Conservation (phyloP, 441 rosid genomes). For the Biscutella laevigata region DNA sequence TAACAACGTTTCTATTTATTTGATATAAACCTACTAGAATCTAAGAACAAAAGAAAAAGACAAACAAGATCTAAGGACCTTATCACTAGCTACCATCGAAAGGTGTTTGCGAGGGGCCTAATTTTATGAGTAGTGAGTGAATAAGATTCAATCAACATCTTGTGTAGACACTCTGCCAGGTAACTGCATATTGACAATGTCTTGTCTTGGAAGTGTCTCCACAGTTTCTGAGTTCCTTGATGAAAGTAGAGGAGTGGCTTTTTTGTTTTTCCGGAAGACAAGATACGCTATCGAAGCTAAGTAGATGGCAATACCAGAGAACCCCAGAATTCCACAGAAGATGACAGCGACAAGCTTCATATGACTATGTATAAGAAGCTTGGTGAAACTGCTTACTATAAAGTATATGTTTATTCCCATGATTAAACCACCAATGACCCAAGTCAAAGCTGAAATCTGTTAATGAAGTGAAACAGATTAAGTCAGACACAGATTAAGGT, state of each 20-base stretch:
- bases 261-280: constrained; percentile 53
- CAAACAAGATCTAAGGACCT: background rate
- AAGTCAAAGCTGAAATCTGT: constrained; percentile 67
- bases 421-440: constrained; percentile 66
- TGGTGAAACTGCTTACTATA: constrained; percentile 47
- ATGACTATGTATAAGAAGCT: constrained; percentile 48
- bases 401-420: constrained; percentile 83
- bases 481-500: background rate
- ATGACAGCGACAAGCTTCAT: constrained; percentile 38
- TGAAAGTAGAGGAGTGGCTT: constrained; percentile 38
- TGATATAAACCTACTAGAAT: background rate
- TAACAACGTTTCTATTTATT: background rate
- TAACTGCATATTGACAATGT: constrained; percentile 75
- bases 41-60: background rate
- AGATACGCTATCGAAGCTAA: constrained; percentile 60
- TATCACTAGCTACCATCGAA: background rate
- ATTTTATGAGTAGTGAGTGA: background rate
- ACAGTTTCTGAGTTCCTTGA: constrained; percentile 30
- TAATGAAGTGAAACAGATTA: background rate
- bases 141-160: constrained; percentile 11
- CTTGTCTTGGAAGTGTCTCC: constrained; percentile 62
- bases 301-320: constrained; percentile 53
- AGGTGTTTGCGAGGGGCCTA: background rate
- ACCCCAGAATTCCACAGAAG: constrained; percentile 65
- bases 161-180: constrained; percentile 34